Evolutionary conservation across 305 asterid species (phyloP), one percentile per base, ranked within the genome.

Genomic region (Plantago lanceolata): DNA sequence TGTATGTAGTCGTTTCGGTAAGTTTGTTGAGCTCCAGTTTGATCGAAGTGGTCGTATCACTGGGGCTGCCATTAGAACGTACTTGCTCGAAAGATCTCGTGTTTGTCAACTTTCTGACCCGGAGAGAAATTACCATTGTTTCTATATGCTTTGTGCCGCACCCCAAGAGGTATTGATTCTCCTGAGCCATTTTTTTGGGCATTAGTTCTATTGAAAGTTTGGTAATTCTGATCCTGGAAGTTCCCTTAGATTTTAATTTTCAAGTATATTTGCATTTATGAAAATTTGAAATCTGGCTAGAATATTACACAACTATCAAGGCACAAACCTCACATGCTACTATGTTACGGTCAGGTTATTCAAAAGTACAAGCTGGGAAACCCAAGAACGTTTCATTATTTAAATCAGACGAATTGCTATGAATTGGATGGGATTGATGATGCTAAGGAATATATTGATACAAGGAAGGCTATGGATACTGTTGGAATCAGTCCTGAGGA

Each of bases 391-490:
- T 94, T 88, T 73, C 97, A 94, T 74, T 94, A 94, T 71, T 77
- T 94, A 71, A 94, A 94, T 76, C 97, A 94, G 83, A 64, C 99
- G 19, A 86, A 86, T 64, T 88, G 96, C 86, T 79, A 63, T 52
- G 81, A 85, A 71, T 81, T 94, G 68, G 96, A 86, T 49, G 97
- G 90, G 68, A 35, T 90, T 67, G 89, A 88, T 82, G 99, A 94
- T 48, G 75, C 85, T 61, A 85, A 85, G 80, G 97, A 94, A 71
- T 94, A 94, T 77, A 19, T 71, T 35, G 91, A 77, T 8, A 94
- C 96, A 50, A 90, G 96, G 80, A 86, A 76, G 76, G 99, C 99
- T 45, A 94, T 94, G 99, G 97, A 94, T 70, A 78, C 93, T 57
- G 99, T 94, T 64, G 99, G 99, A 81, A 94, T 94, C 64, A 86